Conservation (phyloP, 1,139 yeast species). For the Yamadazyma songkhlaensis region DNA sequence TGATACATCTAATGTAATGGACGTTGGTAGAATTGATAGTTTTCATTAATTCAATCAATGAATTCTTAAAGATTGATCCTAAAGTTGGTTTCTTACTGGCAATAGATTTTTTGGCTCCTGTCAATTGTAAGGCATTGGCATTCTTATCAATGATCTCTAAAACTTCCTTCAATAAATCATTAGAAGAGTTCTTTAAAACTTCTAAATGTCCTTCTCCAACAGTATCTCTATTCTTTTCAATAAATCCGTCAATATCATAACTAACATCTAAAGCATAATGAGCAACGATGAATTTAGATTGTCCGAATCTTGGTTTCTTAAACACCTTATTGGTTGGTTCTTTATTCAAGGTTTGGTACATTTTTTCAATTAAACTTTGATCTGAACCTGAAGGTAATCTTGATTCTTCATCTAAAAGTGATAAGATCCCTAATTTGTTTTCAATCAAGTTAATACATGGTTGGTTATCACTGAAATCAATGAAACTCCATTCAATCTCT, state of each 20-base stretch:
- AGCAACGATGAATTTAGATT: constrained; percentile 82
- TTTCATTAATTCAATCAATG: constrained; percentile 87
- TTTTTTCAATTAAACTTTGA: constrained; percentile 86
- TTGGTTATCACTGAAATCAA: constrained; percentile 94
- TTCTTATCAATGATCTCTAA: constrained; percentile 63
- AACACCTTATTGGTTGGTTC: constrained; percentile 77
- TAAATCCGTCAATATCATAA: constrained; percentile 91
- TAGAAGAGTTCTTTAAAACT: constrained; percentile 68
- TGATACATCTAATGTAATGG: constrained; percentile 95
- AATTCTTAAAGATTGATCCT: constrained; percentile 90
- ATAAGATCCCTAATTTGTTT: constrained; percentile 80
- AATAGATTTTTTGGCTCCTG: constrained; percentile 27
- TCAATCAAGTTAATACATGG: constrained; percentile 95
- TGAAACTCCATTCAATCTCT: constrained; percentile 95
- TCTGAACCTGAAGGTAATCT: constrained; percentile 93
- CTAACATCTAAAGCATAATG: constrained; percentile 95
- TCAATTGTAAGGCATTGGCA: constrained; percentile 52
- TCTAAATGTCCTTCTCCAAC: constrained; percentile 95
- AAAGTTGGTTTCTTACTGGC: constrained; percentile 84
- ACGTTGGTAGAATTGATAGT: constrained; percentile 94
- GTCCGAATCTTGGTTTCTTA: constrained; percentile 93
- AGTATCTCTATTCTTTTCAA: constrained; percentile 95
- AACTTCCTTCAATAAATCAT: constrained; percentile 49
- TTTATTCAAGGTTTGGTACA: constrained; percentile 81
- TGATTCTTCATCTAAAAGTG: constrained; percentile 92